phyloP scores from a whole-genome alignment of 371 early-diverging fungal species.

The Mortierella sp. region DNA sequence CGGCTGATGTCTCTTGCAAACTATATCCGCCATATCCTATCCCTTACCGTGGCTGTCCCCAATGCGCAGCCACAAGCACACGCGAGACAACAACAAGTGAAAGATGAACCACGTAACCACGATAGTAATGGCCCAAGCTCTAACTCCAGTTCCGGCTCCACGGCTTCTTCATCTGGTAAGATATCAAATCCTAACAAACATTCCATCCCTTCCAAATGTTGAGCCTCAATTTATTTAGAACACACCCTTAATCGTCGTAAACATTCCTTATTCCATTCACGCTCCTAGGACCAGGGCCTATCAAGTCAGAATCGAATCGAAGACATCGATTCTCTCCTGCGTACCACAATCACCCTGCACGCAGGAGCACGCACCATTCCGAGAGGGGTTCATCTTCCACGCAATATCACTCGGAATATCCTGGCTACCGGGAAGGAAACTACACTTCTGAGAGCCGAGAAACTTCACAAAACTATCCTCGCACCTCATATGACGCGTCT shows the following conservation, averaged over 20 bases:
- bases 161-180: constrained; percentile 7
- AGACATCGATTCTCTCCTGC: constrained; percentile 30
- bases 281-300: constrained; percentile 24
- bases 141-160: neutral
- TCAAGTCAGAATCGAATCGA: constrained; percentile 29
- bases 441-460: constrained; percentile 2
- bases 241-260: neutral
- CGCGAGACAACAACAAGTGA: constrained; percentile 9
- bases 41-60: constrained; percentile 27
- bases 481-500: constrained; percentile 1
- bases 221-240: too few species aligned
- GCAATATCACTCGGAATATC: neutral
- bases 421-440: constrained; percentile 21
- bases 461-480: constrained; percentile 15
- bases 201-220: neutral
- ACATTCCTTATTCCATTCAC: neutral
- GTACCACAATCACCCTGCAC: constrained; percentile 22
- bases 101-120: constrained; percentile 1
- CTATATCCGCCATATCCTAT: constrained; percentile 48
- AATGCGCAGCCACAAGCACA: constrained; percentile 13
- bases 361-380: constrained; percentile 20
- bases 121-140: neutral
- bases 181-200: neutral
- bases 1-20: constrained; percentile 45
- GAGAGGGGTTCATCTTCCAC: neutral